A percentile compares a stretch with the other conserved stretches of the same genome.
These are phyloP conservation scores for Nemania sp. DNA, from an alignment of 2,329 filamentous ascomycete species.

Conservation along the genomic window DNA sequence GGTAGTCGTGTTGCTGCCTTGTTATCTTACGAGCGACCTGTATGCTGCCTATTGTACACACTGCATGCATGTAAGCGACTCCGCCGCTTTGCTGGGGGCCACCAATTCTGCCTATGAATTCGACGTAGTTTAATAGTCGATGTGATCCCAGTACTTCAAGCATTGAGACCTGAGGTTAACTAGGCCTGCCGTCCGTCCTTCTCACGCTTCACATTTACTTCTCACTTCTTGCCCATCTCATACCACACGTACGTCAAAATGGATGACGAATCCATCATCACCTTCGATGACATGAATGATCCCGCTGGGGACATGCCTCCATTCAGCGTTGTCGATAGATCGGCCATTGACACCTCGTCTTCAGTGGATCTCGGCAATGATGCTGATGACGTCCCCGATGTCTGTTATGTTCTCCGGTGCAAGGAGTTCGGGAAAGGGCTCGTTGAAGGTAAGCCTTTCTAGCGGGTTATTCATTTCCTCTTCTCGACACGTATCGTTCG, in stretches of 20 bases:
- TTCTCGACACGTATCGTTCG: neutral
- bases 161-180: neutral
- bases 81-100: too few relatives aligned
- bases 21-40: too few relatives aligned
- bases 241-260: conserved; percentile 17
- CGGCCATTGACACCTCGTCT: neutral
- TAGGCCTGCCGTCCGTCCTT: neutral
- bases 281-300: conserved; percentile 42
- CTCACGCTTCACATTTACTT: neutral
- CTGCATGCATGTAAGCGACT: too few relatives aligned
- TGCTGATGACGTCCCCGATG: conserved; percentile 44
- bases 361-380: conserved; percentile 25
- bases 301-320: neutral
- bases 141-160: neutral
- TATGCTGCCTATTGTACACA: too few relatives aligned
- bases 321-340: neutral
- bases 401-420: conserved; percentile 50
- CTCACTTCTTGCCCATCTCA: neutral
- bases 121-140: neutral
- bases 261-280: conserved; percentile 41
- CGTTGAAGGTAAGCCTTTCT: conserved; percentile 42
- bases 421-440: conserved; percentile 41
- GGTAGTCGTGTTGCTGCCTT: too few relatives aligned
- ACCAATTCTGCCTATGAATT: too few relatives aligned
- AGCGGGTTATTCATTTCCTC: neutral